Base-by-base conservation (phyloP, 1,139 yeast species). In the Martiniozyma asiatica region DNA sequence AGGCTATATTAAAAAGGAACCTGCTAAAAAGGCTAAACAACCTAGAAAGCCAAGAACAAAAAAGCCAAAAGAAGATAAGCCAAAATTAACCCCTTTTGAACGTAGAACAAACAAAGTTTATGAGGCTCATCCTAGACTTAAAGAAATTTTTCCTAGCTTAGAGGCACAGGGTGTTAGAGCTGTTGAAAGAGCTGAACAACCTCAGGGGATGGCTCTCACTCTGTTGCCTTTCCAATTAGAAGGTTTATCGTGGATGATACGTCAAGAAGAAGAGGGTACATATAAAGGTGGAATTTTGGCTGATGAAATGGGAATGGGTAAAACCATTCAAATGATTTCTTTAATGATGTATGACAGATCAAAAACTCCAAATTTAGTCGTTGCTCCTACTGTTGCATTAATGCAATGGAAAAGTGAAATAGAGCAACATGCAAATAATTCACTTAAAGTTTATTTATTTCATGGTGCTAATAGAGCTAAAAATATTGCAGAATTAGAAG, bases 221-320 rank as follows among this genome's bases (percentile, higher is more conserved):
- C 56, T 89, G 25, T 59, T 89, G 25, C 97, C 97, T 0, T 89
- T 92, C 53, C 99, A 89, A 55, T 61, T 72, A 11, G 99, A 89
- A 58, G 98, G 98, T 16, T 61, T 89, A 30, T 70, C 80, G 47
- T 89, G 99, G 99, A 64, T 89, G 35, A 45, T 70, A 13, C 65
- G 71, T 32, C 97, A 89, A 55, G 98, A 89, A 51, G 95, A 85
- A 50, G 72, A 72, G 20, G 68, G 85, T 14, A 66, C 64, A 27
- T 89, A 80, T 51, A 63, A 68, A 12, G 97, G 98, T 15, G 98
- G 98, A 4, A 76, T 89, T n/a, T 59, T 89, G 29, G 98, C 98
- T 3, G 99, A 89, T 58, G 99, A 89, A 55, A 89, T 89, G 98
- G 98, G 98, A 29, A 87, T 89, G 97, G 98, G 98, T 43, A 89